phyloP scores from a whole-genome alignment of 1,284 basidiomycete species.

The Austroboletus novae-zelandiae region DNA sequence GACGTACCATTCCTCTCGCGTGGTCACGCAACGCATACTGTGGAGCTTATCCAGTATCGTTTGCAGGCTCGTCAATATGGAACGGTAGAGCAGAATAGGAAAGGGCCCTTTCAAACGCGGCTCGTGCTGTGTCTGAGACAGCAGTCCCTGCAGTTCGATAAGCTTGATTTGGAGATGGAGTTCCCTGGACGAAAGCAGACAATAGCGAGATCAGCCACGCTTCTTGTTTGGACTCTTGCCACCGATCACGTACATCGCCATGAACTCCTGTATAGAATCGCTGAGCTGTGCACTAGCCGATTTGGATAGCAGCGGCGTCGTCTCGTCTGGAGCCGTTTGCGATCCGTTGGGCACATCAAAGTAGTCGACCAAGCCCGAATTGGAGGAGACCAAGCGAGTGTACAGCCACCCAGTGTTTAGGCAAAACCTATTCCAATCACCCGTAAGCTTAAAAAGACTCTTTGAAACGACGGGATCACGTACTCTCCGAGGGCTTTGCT shows the following conservation, averaged over 20 bases:
- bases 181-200: constrained; percentile 58
- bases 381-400: constrained; percentile 74
- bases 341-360: constrained; percentile 18
- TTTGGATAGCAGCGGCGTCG: constrained; percentile 38
- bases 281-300: constrained; percentile 43
- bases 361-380: constrained; percentile 58
- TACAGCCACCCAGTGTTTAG: constrained; percentile 84
- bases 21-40: constrained; percentile 93
- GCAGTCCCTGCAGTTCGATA: constrained; percentile 76
- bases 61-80: constrained; percentile 83
- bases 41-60: constrained; percentile 88
- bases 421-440: constrained; percentile 56
- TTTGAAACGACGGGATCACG: constrained; percentile 22
- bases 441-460: background rate
- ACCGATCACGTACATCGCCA: constrained; percentile 71
- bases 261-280: constrained; percentile 78
- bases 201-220: background rate
- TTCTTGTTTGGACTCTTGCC: background rate
- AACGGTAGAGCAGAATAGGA: constrained; percentile 77
- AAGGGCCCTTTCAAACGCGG: constrained; percentile 94
- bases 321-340: constrained; percentile 24
- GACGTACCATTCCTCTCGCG: constrained; percentile 85
- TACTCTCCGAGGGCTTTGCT: constrained; percentile 84
- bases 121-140: constrained; percentile 89
- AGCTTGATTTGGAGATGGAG: constrained; percentile 90